phyloP scores from a whole-genome alignment of 306 rosid species.

The Rosa chinensis region DNA sequence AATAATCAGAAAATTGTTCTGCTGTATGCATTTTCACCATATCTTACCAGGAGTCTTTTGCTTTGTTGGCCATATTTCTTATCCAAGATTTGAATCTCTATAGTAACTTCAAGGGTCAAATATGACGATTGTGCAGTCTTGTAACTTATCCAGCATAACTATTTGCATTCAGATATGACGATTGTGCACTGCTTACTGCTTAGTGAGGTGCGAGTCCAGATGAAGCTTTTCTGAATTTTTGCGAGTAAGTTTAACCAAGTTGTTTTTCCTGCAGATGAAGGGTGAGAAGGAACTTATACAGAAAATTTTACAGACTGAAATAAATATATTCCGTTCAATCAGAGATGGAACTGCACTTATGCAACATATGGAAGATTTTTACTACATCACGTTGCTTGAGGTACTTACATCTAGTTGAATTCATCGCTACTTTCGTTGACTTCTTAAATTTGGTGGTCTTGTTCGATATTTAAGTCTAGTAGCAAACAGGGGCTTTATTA shows the following conservation, averaged over 20 bases:
- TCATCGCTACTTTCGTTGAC: not conserved
- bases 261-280: conserved; percentile 61
- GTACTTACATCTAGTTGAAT: conserved; percentile 33
- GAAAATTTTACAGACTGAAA: conserved; percentile 83
- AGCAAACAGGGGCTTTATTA: not conserved
- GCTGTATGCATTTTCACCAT: not conserved
- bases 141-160: not conserved
- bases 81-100: not conserved
- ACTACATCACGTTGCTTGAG: conserved; percentile 85
- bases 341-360: conserved; percentile 94
- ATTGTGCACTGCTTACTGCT: not conserved
- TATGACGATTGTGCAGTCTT: not conserved
- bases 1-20: not conserved
- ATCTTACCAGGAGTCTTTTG: not conserved
- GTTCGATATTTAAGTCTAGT: not conserved
- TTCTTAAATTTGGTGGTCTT: not conserved
- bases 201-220: not conserved
- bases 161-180: not conserved
- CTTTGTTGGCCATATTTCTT: not conserved
- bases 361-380: conserved; percentile 99
- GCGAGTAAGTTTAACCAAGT: conserved; percentile 14
- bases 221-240: conserved; percentile 1
- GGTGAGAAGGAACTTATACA: conserved; percentile 93
- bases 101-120: not conserved
- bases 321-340: conserved; percentile 80